Conservation (phyloP, 331 rosid species). For the Dryas integrifolia region DNA sequence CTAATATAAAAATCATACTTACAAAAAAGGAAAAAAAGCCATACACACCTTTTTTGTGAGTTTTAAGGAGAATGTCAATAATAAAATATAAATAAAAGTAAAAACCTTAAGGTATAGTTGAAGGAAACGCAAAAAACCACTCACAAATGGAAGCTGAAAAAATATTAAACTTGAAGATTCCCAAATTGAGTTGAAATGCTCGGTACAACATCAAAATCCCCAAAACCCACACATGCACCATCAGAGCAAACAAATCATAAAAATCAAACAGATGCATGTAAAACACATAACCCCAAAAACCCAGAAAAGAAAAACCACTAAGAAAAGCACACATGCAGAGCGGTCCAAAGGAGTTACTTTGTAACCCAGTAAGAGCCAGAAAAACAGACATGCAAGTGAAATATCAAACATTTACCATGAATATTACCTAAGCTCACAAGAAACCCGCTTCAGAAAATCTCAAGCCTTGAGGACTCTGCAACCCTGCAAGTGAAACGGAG, state of each 20-base stretch:
- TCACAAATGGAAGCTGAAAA: not conserved
- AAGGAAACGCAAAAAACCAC: not conserved
- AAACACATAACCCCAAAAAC: not conserved
- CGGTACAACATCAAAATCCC: not conserved
- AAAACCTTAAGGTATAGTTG: not conserved
- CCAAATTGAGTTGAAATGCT: not conserved
- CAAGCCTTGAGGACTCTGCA: conserved; percentile 2
- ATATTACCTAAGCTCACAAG: conserved; percentile 9
- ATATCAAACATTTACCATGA: not conserved
- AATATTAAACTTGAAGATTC: not conserved
- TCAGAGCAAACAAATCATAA: not conserved
- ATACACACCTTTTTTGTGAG: not conserved
- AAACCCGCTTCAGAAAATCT: not conserved
- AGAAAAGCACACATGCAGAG: not conserved
- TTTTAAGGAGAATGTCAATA: not conserved
- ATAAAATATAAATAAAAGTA: not conserved
- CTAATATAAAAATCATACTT: not conserved
- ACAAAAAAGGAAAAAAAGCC: not conserved
- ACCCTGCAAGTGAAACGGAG: conserved; percentile 10
- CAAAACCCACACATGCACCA: not conserved
- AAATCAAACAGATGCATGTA: not conserved
- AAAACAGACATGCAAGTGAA: conserved; percentile 17
- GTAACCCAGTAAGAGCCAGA: not conserved
- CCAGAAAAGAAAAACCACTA: not conserved
- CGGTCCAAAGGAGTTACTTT: not conserved